Conservation (phyloP, 768 basidiomycete species). For the Boletus pseudo-olivaceus region DNA sequence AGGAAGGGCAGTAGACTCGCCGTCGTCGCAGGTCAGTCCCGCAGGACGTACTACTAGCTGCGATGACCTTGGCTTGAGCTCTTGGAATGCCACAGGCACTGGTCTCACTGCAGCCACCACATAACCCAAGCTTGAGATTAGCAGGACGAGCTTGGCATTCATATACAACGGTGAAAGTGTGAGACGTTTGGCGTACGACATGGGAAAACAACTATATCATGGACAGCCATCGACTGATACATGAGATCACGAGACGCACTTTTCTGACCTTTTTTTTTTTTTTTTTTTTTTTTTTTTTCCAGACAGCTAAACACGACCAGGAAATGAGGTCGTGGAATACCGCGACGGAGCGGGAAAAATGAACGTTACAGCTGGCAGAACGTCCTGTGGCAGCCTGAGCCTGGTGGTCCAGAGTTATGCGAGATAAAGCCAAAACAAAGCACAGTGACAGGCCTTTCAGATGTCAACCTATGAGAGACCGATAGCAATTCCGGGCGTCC, state of each 20-base stretch:
- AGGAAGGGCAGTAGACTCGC: neutral
- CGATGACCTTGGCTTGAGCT: neutral
- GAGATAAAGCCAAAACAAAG: constrained; percentile 1
- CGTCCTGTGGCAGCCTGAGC: neutral
- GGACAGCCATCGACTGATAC: neutral
- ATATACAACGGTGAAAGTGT: neutral
- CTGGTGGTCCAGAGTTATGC: neutral
- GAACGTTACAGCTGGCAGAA: neutral
- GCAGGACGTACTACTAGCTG: neutral
- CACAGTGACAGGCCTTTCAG: neutral
- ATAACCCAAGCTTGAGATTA: neutral
- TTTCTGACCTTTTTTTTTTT: neutral
- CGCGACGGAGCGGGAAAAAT: neutral
- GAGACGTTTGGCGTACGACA: neutral
- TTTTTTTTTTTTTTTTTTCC: too few species aligned
- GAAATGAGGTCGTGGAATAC: neutral
- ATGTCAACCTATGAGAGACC: neutral
- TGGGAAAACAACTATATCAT: neutral
- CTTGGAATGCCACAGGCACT: neutral
- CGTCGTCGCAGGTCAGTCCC: neutral
- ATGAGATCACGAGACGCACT: neutral
- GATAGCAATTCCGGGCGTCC: neutral
- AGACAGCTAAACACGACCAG: neutral
- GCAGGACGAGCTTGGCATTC: neutral
- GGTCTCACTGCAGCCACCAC: neutral